These are phyloP conservation scores for Carex scoparia DNA, from an alignment of 176 grass and related monocot species.

Conservation along the genomic window DNA sequence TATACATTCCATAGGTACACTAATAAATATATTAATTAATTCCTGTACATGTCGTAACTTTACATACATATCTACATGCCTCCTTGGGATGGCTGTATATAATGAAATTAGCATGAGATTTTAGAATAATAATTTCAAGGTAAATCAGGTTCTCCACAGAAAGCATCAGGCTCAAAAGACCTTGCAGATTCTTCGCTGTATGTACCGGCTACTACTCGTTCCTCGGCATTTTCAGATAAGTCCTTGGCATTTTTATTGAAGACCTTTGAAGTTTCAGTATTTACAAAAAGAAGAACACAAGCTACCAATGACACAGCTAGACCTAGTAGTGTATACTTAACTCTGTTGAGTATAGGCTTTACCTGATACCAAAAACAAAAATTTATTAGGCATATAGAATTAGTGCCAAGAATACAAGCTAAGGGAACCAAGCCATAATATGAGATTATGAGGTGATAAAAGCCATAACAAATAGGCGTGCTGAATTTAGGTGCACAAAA, in stretches of 20 bases:
- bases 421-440: neutral
- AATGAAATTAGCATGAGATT: neutral
- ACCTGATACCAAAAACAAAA: slow-evolving; percentile 37
- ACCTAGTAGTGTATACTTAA: slow-evolving; percentile 78
- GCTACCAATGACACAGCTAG: slow-evolving; percentile 66
- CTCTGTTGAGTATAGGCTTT: slow-evolving; percentile 85
- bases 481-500: neutral
- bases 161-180: slow-evolving; percentile 85
- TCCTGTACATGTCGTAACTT: slow-evolving; percentile 2
- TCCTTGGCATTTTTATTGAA: slow-evolving; percentile 33
- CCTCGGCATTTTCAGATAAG: slow-evolving; percentile 28
- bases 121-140: slow-evolving; percentile 16
- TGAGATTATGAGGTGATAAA: neutral
- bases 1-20: neutral
- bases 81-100: neutral
- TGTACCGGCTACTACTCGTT: slow-evolving; percentile 43
- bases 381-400: neutral
- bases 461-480: neutral
- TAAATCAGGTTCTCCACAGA: slow-evolving; percentile 74
- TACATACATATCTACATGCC: slow-evolving; percentile 10
- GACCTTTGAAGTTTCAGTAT: slow-evolving; percentile 41
- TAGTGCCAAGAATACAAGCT: neutral
- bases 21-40: slow-evolving; percentile 3
- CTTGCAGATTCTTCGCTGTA: slow-evolving; percentile 70
- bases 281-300: slow-evolving; percentile 65